phyloP scores from a whole-genome alignment of 2,329 filamentous ascomycete species.

The Metarhizium robertsii region DNA sequence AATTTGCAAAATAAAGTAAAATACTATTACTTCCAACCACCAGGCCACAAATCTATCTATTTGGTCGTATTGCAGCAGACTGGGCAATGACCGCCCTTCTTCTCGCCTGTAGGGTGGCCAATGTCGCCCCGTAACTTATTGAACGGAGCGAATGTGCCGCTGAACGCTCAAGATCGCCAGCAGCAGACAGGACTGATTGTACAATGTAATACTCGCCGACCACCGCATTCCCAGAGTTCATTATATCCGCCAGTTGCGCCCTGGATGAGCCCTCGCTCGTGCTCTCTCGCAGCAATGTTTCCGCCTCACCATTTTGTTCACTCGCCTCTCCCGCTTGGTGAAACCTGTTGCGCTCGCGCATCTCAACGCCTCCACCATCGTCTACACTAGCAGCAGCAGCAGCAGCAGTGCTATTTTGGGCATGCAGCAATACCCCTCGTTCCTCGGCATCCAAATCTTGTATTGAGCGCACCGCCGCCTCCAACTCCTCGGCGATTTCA shows the following conservation, averaged over 20 bases:
- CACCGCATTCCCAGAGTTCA: constrained; percentile 46
- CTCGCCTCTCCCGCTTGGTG: constrained; percentile 14
- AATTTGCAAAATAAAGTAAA: background rate
- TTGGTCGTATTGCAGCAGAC: constrained; percentile 7
- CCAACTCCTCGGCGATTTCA: constrained; percentile 17
- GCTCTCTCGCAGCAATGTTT: constrained; percentile 16
- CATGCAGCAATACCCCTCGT: constrained; percentile 31
- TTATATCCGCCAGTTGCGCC: constrained; percentile 34
- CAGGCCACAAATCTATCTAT: constrained; percentile 9
- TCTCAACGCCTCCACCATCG: constrained; percentile 35
- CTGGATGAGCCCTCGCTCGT: constrained; percentile 20
- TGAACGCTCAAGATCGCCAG: constrained; percentile 34
- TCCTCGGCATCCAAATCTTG: constrained; percentile 51
- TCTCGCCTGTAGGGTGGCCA: constrained; percentile 40
- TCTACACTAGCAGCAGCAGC: constrained; percentile 18
- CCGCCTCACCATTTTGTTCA: constrained; percentile 17
- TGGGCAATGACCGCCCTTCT: constrained; percentile 27
- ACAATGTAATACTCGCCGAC: constrained; percentile 45
- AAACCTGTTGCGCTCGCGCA: constrained; percentile 23
- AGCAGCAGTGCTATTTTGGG: constrained; percentile 7
- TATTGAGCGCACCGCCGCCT: constrained; percentile 17
- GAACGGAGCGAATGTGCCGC: constrained; percentile 43
- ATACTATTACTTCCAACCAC: background rate
- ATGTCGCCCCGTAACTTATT: constrained; percentile 43
- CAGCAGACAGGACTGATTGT: constrained; percentile 37